Percentiles rank a stretch among this genome's conserved stretches.
phyloP scores from a whole-genome alignment of 768 basidiomycete species.

The Nevesoporus exiguus region DNA sequence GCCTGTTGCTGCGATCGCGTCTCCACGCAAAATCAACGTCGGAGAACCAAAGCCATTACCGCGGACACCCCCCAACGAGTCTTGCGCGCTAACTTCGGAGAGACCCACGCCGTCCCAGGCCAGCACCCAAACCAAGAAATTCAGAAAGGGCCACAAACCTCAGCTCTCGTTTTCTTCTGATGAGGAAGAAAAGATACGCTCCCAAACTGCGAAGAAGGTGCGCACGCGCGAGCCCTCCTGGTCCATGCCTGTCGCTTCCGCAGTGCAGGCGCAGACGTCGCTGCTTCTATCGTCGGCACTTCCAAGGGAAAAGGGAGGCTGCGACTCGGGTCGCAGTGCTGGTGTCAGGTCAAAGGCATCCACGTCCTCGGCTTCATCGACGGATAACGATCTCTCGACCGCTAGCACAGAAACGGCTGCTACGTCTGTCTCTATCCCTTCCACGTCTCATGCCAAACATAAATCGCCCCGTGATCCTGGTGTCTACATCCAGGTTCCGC shows the following conservation, averaged over 20 bases:
- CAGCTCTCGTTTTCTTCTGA: slow-evolving; percentile 62
- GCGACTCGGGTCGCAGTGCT: slow-evolving; percentile 19
- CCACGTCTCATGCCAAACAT: slow-evolving; percentile 18
- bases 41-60: slow-evolving; percentile 15
- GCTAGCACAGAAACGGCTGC: slow-evolving; percentile 31
- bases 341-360: slow-evolving; percentile 24
- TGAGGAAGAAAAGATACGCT: slow-evolving; percentile 69
- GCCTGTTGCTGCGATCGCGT: neutral
- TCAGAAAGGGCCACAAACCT: slow-evolving; percentile 35
- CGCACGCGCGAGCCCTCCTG: slow-evolving; percentile 37
- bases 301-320: slow-evolving; percentile 9
- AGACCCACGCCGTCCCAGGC: slow-evolving; percentile 20
- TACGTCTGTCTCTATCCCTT: slow-evolving; percentile 23
- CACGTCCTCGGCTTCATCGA: slow-evolving; percentile 28
- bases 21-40: slow-evolving; percentile 4
- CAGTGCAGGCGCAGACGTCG: slow-evolving; percentile 19
- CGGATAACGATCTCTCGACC: slow-evolving; percentile 33
- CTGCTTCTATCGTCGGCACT: slow-evolving; percentile 23
- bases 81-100: slow-evolving; percentile 4
- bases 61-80: slow-evolving; percentile 26
- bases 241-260: slow-evolving; percentile 26
- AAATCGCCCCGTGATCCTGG: slow-evolving; percentile 20
- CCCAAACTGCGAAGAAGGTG: slow-evolving; percentile 59
- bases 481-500: slow-evolving; percentile 19
- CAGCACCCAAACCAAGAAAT: slow-evolving; percentile 18